Evolutionary conservation across 495 filamentous ascomycete species (phyloP).

Genomic region (Hyaloscypha finlandica): DNA sequence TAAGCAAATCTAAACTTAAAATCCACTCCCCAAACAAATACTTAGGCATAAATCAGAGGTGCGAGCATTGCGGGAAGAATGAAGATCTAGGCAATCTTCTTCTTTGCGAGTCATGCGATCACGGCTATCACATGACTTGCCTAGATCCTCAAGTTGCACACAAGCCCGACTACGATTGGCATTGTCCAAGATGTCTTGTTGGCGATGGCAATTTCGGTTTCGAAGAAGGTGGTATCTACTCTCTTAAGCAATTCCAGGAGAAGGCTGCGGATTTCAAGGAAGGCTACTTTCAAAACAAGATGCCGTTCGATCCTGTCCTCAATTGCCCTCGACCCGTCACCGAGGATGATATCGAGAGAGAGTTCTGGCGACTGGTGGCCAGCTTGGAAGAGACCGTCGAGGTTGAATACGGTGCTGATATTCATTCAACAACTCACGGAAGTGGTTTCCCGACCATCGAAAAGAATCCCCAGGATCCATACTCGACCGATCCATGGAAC

Average conservation of each 20-base stretch:
- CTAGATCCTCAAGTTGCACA: conserved; percentile 83
- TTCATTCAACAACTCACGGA: conserved; percentile 97
- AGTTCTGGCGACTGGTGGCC: conserved; percentile 95
- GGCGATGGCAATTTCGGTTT: conserved; percentile 98
- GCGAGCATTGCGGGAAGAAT: conserved; percentile 82
- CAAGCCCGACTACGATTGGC: conserved; percentile 88
- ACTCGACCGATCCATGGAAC: conserved; percentile 93
- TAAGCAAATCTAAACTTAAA: conserved; percentile 42
- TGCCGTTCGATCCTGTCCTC: conserved; percentile 84
- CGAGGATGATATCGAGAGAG: conserved; percentile 93
- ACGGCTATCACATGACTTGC: conserved; percentile 84
- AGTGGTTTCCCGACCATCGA: conserved; percentile 97
- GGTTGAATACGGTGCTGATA: conserved; percentile 97
- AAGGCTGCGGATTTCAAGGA: conserved; percentile 95
- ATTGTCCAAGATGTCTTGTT: conserved; percentile 93
- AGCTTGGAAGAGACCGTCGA: conserved; percentile 93
- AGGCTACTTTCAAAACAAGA: conserved; percentile 85
- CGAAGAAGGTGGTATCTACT: conserved; percentile 96
- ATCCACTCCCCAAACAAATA: conserved; percentile 8
- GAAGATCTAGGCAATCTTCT: conserved; percentile 72
- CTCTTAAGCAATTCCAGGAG: conserved; percentile 93
- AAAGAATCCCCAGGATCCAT: conserved; percentile 80
- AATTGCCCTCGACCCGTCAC: conserved; percentile 78
- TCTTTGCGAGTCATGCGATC: conserved; percentile 91
- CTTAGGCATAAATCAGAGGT: conserved; percentile 58